A percentile compares a stretch with the other conserved stretches of the same genome.
Conservation (phyloP, 2,329 filamentous ascomycete species). For the Fusarium sp. region DNA sequence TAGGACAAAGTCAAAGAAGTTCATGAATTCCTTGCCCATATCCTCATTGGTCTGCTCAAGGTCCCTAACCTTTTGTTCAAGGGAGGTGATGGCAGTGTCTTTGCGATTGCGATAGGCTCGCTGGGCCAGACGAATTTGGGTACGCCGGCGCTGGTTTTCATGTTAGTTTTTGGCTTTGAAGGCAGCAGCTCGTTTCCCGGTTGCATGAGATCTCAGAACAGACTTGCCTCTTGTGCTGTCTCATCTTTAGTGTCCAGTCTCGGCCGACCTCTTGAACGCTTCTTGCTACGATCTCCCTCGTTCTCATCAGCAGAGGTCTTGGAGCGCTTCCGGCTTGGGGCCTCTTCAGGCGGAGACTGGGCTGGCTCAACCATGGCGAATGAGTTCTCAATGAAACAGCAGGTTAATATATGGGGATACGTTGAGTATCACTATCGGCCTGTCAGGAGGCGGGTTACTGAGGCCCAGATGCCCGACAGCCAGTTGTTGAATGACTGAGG, state of each 20-base stretch:
- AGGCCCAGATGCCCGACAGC: not conserved
- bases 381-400: not conserved
- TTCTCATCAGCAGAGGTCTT: conserved; percentile 38
- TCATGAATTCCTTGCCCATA: conserved; percentile 79
- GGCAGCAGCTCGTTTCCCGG: not conserved
- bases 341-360: not conserved
- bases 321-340: conserved; percentile 40
- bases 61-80: conserved; percentile 77
- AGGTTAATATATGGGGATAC: not conserved
- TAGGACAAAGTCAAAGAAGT: conserved; percentile 72
- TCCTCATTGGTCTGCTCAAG: conserved; percentile 78
- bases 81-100: conserved; percentile 80
- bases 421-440: not conserved
- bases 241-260: conserved; percentile 82
- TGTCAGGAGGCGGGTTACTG: not conserved
- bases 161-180: conserved; percentile 36
- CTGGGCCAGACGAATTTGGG: conserved; percentile 89
- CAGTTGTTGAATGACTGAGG: not conserved
- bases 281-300: conserved; percentile 60
- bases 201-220: not conserved
- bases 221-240: conserved; percentile 79
- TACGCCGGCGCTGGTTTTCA: conserved; percentile 75
- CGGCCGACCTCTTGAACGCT: conserved; percentile 78
- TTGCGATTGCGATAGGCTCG: conserved; percentile 87
- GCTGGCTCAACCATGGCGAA: conserved; percentile 22